Conservation (phyloP, 208 protist genomes). For the Pavlovales sp. region DNA sequence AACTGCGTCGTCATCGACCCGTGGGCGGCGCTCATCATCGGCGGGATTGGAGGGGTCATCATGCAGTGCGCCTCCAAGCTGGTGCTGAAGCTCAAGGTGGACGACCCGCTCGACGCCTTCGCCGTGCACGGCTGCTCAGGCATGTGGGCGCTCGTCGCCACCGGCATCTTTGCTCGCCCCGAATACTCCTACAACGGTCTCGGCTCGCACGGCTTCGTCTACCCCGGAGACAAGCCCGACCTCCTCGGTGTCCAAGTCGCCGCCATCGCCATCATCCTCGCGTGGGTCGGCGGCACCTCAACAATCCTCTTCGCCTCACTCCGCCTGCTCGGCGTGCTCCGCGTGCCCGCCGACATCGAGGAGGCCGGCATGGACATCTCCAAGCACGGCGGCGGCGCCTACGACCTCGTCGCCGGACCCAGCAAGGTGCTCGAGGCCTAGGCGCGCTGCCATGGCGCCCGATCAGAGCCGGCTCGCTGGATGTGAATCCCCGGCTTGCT, state of each 20-base stretch:
- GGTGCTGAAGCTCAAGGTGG: conserved; percentile 30
- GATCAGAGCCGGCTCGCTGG: too few relatives aligned
- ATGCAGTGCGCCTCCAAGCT: conserved; percentile 27
- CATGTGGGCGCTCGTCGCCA: conserved; percentile 18
- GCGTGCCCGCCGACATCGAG: background rate
- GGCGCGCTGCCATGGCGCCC: too few relatives aligned
- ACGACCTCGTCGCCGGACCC: background rate
- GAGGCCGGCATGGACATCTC: conserved; percentile 15
- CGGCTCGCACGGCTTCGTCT: background rate
- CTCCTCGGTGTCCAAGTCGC: background rate
- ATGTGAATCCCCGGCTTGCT: too few relatives aligned
- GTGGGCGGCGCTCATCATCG: conserved; percentile 47
- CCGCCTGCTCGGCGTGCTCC: background rate
- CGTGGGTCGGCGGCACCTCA: background rate
- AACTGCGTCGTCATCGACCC: conserved; percentile 40
- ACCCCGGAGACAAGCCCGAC: too few relatives aligned
- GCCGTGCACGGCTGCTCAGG: conserved; percentile 44
- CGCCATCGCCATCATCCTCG: background rate
- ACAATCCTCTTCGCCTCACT: background rate
- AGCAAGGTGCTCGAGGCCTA: too few relatives aligned
- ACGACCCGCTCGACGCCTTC: conserved; percentile 48
- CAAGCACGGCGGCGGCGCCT: conserved; percentile 2
- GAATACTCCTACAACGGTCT: background rate
- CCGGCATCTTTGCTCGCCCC: background rate
- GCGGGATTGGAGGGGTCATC: conserved; percentile 30